Evolutionary conservation across 1,139 yeast genomes (phyloP).

Genomic region (Maudiozyma humilis): DNA sequence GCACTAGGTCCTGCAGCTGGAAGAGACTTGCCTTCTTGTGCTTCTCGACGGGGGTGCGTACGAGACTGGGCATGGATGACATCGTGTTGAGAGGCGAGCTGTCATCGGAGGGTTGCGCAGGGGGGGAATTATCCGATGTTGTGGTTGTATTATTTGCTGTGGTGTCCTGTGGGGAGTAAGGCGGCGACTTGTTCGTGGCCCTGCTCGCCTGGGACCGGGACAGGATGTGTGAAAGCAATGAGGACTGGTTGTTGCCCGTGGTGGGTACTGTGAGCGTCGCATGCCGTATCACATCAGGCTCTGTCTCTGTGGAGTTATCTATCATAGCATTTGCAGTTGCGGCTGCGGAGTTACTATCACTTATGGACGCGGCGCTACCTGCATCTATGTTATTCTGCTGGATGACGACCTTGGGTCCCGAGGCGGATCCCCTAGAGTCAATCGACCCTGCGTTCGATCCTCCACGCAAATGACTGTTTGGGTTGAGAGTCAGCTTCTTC

Average conservation of each 20-base stretch:
- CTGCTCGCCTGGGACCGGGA: background rate
- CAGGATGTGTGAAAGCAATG: conserved; percentile 1
- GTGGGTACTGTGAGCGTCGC: conserved; percentile 2
- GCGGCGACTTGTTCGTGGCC: background rate
- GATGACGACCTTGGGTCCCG: conserved; percentile 2
- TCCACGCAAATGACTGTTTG: background rate
- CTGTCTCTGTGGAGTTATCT: background rate
- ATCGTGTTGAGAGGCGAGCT: background rate
- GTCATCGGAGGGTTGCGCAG: background rate
- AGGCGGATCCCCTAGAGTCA: background rate
- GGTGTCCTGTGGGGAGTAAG: background rate
- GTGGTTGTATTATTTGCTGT: no score
- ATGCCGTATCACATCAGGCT: background rate
- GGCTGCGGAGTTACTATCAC: background rate
- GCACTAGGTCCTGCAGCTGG: conserved; percentile 51
- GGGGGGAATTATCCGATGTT: background rate
- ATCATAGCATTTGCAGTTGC: background rate
- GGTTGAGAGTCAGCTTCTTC: conserved; percentile 8
- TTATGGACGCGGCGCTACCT: background rate
- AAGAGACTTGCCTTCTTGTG: conserved; percentile 4
- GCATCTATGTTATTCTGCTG: conserved; percentile 2
- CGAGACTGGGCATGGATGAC: conserved; percentile 1
- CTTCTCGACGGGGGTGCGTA: conserved; percentile 1
- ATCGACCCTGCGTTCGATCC: background rate
- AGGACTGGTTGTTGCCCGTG: background rate